A percentile compares a stretch with the other conserved stretches of the same genome.
Conservation (phyloP, 345 rosid genomes). For the Firmiana major region DNA sequence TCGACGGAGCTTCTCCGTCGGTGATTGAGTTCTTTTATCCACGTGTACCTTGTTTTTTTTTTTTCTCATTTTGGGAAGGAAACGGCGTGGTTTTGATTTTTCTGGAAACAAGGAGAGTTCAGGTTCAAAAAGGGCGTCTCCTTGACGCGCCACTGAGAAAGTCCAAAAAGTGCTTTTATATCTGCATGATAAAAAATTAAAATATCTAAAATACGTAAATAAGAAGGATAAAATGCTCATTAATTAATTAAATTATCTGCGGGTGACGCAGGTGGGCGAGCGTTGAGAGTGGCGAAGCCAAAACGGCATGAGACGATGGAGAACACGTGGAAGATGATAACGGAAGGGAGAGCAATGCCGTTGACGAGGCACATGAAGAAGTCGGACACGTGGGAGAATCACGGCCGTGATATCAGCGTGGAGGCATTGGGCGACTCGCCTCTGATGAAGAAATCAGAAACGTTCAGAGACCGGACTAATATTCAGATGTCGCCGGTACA, state of each 20-base stretch:
- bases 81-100: too few relatives aligned
- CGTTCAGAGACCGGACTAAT: slow-evolving; percentile 17
- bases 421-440: neutral
- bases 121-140: neutral
- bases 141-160: neutral
- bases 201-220: too few relatives aligned
- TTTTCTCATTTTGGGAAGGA: neutral
- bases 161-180: neutral
- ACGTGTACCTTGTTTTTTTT: neutral
- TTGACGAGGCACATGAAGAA: slow-evolving; percentile 37
- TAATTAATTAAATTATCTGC: neutral
- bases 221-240: neutral
- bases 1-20: neutral
- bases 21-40: neutral
- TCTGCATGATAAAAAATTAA: neutral
- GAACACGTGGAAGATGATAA: slow-evolving; percentile 23
- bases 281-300: slow-evolving; percentile 13
- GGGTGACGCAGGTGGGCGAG: slow-evolving; percentile 1
- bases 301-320: slow-evolving; percentile 23
- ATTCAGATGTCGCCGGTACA: neutral
- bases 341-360: slow-evolving; percentile 8
- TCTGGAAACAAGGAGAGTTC: neutral
- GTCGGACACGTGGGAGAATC: slow-evolving; percentile 38
- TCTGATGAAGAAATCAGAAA: slow-evolving; percentile 19
- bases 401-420: slow-evolving; percentile 8